Base-by-base conservation (phyloP, 495 filamentous ascomycete species). In the Geopyxis carbonaria region DNA sequence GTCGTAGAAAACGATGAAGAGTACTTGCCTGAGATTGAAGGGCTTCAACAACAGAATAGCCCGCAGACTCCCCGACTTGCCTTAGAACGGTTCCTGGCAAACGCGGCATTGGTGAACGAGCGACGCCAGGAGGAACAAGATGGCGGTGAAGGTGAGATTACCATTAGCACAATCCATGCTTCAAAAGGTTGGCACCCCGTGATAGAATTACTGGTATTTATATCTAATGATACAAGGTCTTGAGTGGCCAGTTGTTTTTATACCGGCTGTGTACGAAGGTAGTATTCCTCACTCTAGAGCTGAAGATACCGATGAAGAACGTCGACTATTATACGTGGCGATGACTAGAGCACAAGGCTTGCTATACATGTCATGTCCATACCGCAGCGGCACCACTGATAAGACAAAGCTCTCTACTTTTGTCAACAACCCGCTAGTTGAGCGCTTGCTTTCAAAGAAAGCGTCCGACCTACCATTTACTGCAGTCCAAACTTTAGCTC, bases 211-310 rank as follows among this genome's bases (percentile, higher is more conserved):
- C n/a, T n/a, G n/a, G 20, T 33, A 23, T 38, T 4, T 16, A 23
- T 14, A 34, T 5, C 35, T 14, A 33, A 6, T 16, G 31, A 10
- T 5, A 14, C 14, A 7, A 42, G 87, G 91, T 3, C 64, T 99
- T 0, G 91, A 99, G 53, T 99, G 91, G 91, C 91, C 91, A 1
- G 71, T 94, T 7, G 82, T 99, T 0, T 99, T 99, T 57, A 75
- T 99, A 9, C 86, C 91, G 0, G 81, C 79, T 1, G 75, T 79
- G 19, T 94, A 93, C 55, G 72, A 89, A 22, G 87, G 87, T 10
- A 89, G 77, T 13, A 94, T 95, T 39, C 91, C 91, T 2, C 91
- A 99, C 59, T 79, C 76, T n/a, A 68, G 89, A 45, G 73, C 85
- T 8, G 91, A 99, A 33, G 85, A 95, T 51, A 63, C 65, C 11